Percentiles rank a stretch among this genome's conserved stretches.
These are phyloP conservation scores for Salix arbutifolia DNA, from an alignment of 345 rosid genomes.

Conservation along the genomic window DNA sequence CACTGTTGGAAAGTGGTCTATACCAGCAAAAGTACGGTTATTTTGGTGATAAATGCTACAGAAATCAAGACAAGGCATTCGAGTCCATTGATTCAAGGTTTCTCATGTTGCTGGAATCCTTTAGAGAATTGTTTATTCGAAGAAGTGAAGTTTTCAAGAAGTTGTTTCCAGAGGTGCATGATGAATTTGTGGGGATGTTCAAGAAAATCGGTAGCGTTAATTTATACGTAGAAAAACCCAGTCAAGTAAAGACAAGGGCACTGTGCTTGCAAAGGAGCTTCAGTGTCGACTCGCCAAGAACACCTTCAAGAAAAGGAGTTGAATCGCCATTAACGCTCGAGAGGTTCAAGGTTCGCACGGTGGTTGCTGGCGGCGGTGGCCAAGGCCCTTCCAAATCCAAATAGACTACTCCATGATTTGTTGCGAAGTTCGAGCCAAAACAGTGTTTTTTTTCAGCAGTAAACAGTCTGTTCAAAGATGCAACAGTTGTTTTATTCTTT, in stretches of 20 bases:
- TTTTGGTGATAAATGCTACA: neutral
- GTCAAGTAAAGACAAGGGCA: neutral
- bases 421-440: neutral
- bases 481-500: neutral
- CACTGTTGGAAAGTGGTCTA: conserved; percentile 9
- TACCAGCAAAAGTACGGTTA: neutral
- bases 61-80: neutral
- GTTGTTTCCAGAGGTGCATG: conserved; percentile 27
- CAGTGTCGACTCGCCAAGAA: conserved; percentile 37
- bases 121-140: conserved; percentile 30
- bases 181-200: conserved; percentile 20
- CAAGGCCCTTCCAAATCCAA: conserved; percentile 12
- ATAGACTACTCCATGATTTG: neutral
- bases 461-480: neutral
- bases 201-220: conserved; percentile 6
- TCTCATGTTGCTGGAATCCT: conserved; percentile 25
- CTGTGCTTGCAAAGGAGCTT: conserved; percentile 30
- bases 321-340: conserved; percentile 21
- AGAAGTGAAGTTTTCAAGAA: conserved; percentile 34
- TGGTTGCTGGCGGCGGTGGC: conserved; percentile 12
- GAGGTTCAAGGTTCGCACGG: conserved; percentile 40
- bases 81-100: conserved; percentile 32
- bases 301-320: conserved; percentile 10
- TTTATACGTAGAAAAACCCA: neutral
- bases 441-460: neutral